A percentile compares a stretch with the other conserved stretches of the same genome.
Evolutionary conservation across 768 basidiomycete genomes (phyloP).

Genomic region (Suillus hirtellus): DNA sequence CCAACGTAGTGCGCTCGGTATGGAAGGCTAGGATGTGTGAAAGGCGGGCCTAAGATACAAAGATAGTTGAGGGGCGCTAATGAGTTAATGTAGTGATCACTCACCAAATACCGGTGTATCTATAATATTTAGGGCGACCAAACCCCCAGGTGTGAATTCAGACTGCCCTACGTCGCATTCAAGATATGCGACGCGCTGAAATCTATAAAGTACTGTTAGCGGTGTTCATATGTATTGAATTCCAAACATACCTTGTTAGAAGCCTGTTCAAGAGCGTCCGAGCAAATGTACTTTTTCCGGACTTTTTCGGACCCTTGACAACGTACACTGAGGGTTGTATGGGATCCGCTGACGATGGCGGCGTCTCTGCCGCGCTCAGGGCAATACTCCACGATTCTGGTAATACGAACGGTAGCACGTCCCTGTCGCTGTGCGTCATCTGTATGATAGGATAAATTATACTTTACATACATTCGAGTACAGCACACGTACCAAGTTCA

Average conservation of each 20-base stretch:
- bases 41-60: conserved; percentile 68
- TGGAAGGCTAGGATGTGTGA: conserved; percentile 78
- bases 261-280: conserved; percentile 72
- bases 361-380: conserved; percentile 18
- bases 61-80: not conserved
- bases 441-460: conserved; percentile 20
- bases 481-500: conserved; percentile 48
- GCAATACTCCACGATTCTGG: conserved; percentile 39
- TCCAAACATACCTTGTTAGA: conserved; percentile 45
- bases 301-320: conserved; percentile 83
- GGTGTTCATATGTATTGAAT: not conserved
- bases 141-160: conserved; percentile 86
- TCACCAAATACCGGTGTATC: conserved; percentile 71
- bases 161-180: conserved; percentile 95
- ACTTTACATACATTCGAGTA: conserved; percentile 43
- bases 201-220: conserved; percentile 41
- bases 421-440: conserved; percentile 29
- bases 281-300: conserved; percentile 90
- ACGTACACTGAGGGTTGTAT: conserved; percentile 47
- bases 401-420: conserved; percentile 35
- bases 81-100: not conserved
- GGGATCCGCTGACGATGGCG: not conserved
- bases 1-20: conserved; percentile 81
- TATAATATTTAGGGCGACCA: conserved; percentile 78
- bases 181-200: conserved; percentile 82